These are phyloP conservation scores for Lavandula angustifolia DNA, from an alignment of 257 asterid genomes.

Conservation along the genomic window DNA sequence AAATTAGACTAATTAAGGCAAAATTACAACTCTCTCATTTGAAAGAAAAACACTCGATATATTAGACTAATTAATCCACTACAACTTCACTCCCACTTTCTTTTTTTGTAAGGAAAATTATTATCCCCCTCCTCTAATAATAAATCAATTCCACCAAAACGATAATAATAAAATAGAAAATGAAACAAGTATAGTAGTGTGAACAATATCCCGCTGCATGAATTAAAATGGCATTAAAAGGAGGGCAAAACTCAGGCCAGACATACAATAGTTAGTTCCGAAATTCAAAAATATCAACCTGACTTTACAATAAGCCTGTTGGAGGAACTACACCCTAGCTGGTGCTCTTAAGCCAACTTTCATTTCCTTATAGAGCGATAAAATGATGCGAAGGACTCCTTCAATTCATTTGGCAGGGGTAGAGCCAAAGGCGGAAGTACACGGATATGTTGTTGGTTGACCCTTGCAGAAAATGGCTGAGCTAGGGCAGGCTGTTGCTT, in stretches of 20 bases:
- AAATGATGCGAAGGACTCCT: conserved; percentile 77
- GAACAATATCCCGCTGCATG: no score
- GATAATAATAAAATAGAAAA: no score
- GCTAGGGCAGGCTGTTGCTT: conserved; percentile 92
- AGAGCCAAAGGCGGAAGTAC: conserved; percentile 76
- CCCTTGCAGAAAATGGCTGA: conserved; percentile 36
- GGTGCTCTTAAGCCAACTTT: conserved; percentile 5
- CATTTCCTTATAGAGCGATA: conserved; percentile 67
- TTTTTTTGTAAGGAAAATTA: no score
- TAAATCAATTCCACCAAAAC: no score
- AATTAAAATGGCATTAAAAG: no score
- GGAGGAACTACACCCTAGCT: background rate
- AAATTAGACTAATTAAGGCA: no score
- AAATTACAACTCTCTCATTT: no score
- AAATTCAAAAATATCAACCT: background rate
- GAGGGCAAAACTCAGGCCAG: background rate
- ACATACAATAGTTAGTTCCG: background rate
- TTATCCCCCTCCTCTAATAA: no score
- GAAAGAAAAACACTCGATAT: no score
- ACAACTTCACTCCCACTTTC: no score
- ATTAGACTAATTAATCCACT: no score
- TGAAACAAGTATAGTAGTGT: no score
- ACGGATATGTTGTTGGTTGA: conserved; percentile 39
- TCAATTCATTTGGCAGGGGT: conserved; percentile 79
- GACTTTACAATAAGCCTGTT: conserved; percentile 25